phyloP scores from a whole-genome alignment of 805 yeast genomes.

The Hagleromyces aurorensis region DNA sequence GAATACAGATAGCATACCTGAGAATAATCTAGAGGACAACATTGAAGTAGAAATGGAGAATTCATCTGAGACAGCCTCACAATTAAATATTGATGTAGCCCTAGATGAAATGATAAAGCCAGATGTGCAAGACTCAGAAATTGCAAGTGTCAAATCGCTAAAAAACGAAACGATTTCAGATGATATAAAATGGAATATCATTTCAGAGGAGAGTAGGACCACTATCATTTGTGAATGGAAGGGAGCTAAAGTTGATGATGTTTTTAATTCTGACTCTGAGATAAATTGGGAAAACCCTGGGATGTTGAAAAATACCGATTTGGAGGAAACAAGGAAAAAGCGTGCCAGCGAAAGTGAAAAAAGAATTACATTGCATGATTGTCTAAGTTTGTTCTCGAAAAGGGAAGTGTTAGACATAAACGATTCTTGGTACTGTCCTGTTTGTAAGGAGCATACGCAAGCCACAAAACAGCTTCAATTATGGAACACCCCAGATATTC shows the following conservation, averaged over 20 bases:
- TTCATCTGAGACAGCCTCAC: neutral
- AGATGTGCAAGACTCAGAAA: slow-evolving; percentile 1
- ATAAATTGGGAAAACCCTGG: slow-evolving; percentile 52
- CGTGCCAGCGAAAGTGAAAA: slow-evolving; percentile 28
- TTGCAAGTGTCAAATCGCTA: neutral
- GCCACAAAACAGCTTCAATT: slow-evolving; percentile 87
- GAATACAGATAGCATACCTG: slow-evolving; percentile 1
- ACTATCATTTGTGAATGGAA: slow-evolving; percentile 70
- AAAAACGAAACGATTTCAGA: neutral
- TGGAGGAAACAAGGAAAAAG: slow-evolving; percentile 38
- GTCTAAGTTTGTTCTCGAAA: slow-evolving; percentile 63
- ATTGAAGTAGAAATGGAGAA: neutral
- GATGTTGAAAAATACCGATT: slow-evolving; percentile 43
- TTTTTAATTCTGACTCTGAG: slow-evolving; percentile 44
- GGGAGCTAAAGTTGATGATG: slow-evolving; percentile 37
- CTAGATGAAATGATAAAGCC: neutral
- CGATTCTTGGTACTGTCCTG: slow-evolving; percentile 91
- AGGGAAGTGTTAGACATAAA: slow-evolving; percentile 82
- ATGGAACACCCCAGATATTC: slow-evolving; percentile 90
- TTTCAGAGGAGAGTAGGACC: too few relatives aligned
- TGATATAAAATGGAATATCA: too few relatives aligned
- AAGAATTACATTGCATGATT: slow-evolving; percentile 58
- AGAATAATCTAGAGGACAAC: neutral
- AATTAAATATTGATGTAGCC: slow-evolving; percentile 3
- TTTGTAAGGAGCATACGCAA: slow-evolving; percentile 79